Conservation (phyloP, 768 basidiomycete species). For the Omphalotus guepiniiformis region DNA sequence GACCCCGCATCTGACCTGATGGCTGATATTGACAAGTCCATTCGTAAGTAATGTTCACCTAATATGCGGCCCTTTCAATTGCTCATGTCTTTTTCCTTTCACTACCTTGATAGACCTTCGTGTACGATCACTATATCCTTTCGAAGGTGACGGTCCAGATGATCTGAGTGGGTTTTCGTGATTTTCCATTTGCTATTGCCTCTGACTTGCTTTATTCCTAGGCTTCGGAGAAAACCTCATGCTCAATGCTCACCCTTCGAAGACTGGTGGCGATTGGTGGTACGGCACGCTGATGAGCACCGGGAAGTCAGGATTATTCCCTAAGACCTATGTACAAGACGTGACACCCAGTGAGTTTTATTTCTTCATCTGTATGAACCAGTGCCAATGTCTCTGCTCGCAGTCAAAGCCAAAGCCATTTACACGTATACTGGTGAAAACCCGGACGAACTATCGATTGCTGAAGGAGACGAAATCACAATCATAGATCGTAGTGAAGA, state of each 20-base stretch:
- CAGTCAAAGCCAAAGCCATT: slow-evolving; percentile 71
- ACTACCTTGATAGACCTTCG: slow-evolving; percentile 64
- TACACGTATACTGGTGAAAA: slow-evolving; percentile 72
- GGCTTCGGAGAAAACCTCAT: slow-evolving; percentile 80
- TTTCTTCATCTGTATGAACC: background rate
- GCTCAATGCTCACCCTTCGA: slow-evolving; percentile 80
- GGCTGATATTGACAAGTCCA: slow-evolving; percentile 68
- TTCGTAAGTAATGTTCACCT: slow-evolving; percentile 36
- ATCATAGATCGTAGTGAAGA: slow-evolving; percentile 81
- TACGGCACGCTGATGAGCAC: slow-evolving; percentile 66
- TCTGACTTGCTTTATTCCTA: slow-evolving; percentile 23
- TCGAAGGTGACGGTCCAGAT: slow-evolving; percentile 81
- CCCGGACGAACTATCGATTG: slow-evolving; percentile 81
- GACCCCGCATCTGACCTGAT: slow-evolving; percentile 48
- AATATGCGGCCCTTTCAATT: slow-evolving; percentile 8
- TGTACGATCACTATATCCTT: slow-evolving; percentile 79
- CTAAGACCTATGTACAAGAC: slow-evolving; percentile 80
- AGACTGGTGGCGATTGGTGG: slow-evolving; percentile 89
- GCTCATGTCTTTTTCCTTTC: slow-evolving; percentile 6
- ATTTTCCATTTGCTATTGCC: background rate
- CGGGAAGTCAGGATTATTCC: slow-evolving; percentile 83
- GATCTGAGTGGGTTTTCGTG: slow-evolving; percentile 77
- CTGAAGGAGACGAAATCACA: slow-evolving; percentile 70
- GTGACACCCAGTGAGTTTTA: slow-evolving; percentile 56
- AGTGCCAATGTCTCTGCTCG: slow-evolving; percentile 9